Evolutionary conservation across 2,329 filamentous ascomycete genomes (phyloP).

Genomic region (Alternaria sp.): DNA sequence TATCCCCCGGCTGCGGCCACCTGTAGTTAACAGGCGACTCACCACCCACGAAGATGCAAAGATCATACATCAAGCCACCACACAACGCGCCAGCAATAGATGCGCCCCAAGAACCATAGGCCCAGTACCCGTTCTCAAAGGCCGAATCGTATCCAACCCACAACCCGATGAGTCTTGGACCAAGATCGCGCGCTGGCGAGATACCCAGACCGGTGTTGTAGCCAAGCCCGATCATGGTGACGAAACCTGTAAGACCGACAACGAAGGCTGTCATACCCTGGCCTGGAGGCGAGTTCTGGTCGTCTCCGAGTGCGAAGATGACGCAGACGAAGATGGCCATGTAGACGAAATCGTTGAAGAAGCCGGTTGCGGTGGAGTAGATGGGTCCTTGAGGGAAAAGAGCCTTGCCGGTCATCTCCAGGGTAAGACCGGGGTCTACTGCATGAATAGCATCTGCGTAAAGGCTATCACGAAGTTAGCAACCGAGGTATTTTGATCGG

Average conservation of each 20-base stretch:
- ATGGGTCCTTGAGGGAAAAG: slow-evolving; percentile 66
- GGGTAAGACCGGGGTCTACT: slow-evolving; percentile 57
- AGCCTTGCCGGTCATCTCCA: slow-evolving; percentile 52
- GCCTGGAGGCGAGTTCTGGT: slow-evolving; percentile 53
- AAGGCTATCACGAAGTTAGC: slow-evolving; percentile 16
- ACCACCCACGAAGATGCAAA: slow-evolving; percentile 40
- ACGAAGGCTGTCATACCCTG: slow-evolving; percentile 57
- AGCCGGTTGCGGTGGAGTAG: slow-evolving; percentile 69
- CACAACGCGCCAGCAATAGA: slow-evolving; percentile 32
- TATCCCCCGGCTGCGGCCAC: slow-evolving; percentile 33
- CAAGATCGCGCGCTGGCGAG: slow-evolving; percentile 74
- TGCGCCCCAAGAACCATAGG: slow-evolving; percentile 35
- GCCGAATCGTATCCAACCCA: slow-evolving; percentile 69
- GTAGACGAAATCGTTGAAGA: slow-evolving; percentile 74
- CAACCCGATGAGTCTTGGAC: slow-evolving; percentile 70
- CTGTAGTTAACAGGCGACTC: slow-evolving; percentile 40
- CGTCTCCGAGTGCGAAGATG: slow-evolving; percentile 68
- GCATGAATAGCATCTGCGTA: slow-evolving; percentile 63
- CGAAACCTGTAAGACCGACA: slow-evolving; percentile 33
- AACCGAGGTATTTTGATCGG: slow-evolving; percentile 30
- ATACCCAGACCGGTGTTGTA: slow-evolving; percentile 56
- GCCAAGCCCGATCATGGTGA: slow-evolving; percentile 33
- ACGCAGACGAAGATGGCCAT: slow-evolving; percentile 71
- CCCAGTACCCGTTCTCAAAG: slow-evolving; percentile 37
- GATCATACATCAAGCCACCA: slow-evolving; percentile 39